Evolutionary conservation across 352 stramenopile genomes (phyloP), one percentile per base, ranked within the genome.

Genomic region (Phytophthora fragariae): DNA sequence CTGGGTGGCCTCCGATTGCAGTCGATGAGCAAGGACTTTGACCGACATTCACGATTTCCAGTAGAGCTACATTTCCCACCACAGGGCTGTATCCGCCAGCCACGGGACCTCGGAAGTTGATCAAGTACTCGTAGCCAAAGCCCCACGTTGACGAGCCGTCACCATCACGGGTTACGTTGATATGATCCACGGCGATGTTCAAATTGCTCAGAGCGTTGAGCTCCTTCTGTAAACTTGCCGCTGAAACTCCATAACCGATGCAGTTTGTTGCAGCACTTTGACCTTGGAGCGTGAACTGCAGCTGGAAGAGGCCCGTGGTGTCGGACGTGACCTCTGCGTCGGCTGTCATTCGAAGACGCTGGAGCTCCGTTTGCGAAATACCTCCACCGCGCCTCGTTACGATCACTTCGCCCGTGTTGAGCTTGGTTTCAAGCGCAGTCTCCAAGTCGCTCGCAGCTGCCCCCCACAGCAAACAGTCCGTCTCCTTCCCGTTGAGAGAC

Each of bases 41-140:
- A 6, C 79, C 89, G 7, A 93, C 56, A 41, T 90, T 92, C 17
- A 89, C 70, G 31, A 92, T 72, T 41, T 77, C 65, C 0, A 96
- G 53, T 31, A 79, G 73, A 9, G 70, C 61, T 4, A 95, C 71
- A 52, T 94, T 77, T 0, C 88, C 89, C 0, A 95, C 50, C 7
- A 96, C 79, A 3, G n/a, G 71, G 52, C 85, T 94, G 49, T 74
- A 79, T 3, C 86, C 85, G 19, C 88, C 86, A 10, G 62, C 67
- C 11, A 94, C 65, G 0, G 87, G 82, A 2, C 89, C 89, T 41
- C 60, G 65, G 50, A 93, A 96, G 29, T 82, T 61, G 57, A 96
- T 83, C 8, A 85, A 68, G 62, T 94, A 96, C 65, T 95, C 84
- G 60, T 90, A 96, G 0, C 89, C 89, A 63, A 90, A 96, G 9